These are phyloP conservation scores for Penicillium fuscoglaucum DNA, from an alignment of 2,329 filamentous ascomycete genomes.

Conservation along the genomic window DNA sequence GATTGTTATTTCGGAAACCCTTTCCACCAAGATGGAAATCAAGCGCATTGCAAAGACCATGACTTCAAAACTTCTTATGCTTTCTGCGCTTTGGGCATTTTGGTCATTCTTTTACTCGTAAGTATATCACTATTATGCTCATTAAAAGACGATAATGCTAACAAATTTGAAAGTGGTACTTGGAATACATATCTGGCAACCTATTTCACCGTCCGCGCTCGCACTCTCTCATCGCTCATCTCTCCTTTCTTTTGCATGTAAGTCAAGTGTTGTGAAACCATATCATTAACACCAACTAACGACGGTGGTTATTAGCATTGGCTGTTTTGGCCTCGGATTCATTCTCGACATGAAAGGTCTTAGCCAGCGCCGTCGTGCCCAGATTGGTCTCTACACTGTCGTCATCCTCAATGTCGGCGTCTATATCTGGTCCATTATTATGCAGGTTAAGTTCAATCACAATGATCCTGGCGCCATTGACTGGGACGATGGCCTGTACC, in stretches of 20 bases:
- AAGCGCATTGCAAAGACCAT: background rate
- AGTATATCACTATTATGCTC: background rate
- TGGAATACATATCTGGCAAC: background rate
- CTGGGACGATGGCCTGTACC: background rate
- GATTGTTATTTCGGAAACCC: background rate
- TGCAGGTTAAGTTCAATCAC: background rate
- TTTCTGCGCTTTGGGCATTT: background rate
- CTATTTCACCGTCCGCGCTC: background rate
- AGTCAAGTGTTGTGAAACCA: background rate
- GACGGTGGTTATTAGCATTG: background rate
- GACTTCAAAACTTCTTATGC: background rate
- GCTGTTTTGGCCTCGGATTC: background rate
- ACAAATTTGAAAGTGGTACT: background rate
- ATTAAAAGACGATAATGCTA: background rate
- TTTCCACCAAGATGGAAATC: background rate
- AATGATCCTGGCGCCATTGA: background rate
- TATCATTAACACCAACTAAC: background rate
- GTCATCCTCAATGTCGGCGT: background rate
- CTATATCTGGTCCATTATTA: background rate
- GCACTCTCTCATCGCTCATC: background rate
- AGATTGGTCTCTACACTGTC: background rate
- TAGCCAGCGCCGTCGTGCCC: background rate
- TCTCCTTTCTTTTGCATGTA: background rate
- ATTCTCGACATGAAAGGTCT: background rate
- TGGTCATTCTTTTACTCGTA: background rate